phyloP scores from a whole-genome alignment of 306 rosid species.

The barrel medic (Medicago truncatula) region MtrunA17r5.0-ANR NC_053043.1:35203501-35204000 shows the following conservation, averaged over 20 bases:
- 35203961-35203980: constrained; percentile 55
- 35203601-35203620: neutral
- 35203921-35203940: constrained; percentile 29
- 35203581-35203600: constrained; percentile 27
- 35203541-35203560: neutral
- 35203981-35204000: constrained; percentile 23
- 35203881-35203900: constrained; percentile 49
- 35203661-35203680: constrained; percentile 10
- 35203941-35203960: constrained; percentile 33
- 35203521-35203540: neutral
- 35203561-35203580: constrained; percentile 5
- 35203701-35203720: constrained; percentile 9
- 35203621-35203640: constrained; percentile 18
- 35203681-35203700: constrained; percentile 9
- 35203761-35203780: constrained; percentile 17
- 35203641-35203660: constrained; percentile 20
- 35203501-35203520: neutral
- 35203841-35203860: constrained; percentile 97
- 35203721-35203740: constrained; percentile 11
- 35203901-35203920: constrained; percentile 47
- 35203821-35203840: constrained; percentile 70
- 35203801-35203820: constrained; percentile 70
- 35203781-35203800: constrained; percentile 68
- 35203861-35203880: constrained; percentile 68
- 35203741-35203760: constrained; percentile 14